These are phyloP conservation scores for Coemansia sp. DNA, from an alignment of 192 early-diverging fungal genomes.

Conservation along the genomic window DNA sequence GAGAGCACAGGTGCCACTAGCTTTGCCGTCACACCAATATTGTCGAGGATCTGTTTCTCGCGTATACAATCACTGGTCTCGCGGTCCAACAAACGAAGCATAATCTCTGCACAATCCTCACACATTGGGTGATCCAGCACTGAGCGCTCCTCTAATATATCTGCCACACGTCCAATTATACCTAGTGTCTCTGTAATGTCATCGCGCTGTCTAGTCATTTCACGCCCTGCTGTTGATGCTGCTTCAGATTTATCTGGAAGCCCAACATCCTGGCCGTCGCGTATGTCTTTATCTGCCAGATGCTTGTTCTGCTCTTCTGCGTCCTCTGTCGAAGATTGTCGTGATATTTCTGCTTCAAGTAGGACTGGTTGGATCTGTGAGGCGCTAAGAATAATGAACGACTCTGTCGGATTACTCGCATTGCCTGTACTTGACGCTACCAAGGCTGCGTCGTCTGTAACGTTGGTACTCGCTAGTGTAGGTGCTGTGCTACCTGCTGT, in stretches of 20 bases:
- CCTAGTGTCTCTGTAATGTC: slow-evolving; percentile 37
- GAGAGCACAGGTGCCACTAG: slow-evolving; percentile 14
- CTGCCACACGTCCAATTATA: slow-evolving; percentile 65
- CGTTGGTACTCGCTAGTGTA: background rate
- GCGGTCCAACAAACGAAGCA: slow-evolving; percentile 68
- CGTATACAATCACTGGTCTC: slow-evolving; percentile 65
- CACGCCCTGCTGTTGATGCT: background rate
- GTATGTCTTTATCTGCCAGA: too few species aligned
- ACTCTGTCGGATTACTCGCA: slow-evolving; percentile 37
- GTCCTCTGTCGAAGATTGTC: background rate
- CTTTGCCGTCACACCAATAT: slow-evolving; percentile 64
- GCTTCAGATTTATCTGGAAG: background rate
- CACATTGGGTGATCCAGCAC: slow-evolving; percentile 83
- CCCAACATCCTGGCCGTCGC: too few species aligned
- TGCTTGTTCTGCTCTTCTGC: too few species aligned
- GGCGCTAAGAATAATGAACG: slow-evolving; percentile 47
- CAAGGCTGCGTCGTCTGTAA: background rate
- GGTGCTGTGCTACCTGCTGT: background rate
- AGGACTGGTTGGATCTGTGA: slow-evolving; percentile 31
- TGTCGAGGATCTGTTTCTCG: slow-evolving; percentile 76
- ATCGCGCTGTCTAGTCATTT: slow-evolving; percentile 4
- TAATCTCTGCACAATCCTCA: slow-evolving; percentile 83
- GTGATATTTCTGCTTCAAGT: slow-evolving; percentile 7
- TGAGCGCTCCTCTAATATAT: slow-evolving; percentile 72
- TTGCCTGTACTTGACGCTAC: background rate